Evolutionary conservation across 805 yeast genomes (phyloP).

Genomic region (Scheffersomyces ergatensis): DNA sequence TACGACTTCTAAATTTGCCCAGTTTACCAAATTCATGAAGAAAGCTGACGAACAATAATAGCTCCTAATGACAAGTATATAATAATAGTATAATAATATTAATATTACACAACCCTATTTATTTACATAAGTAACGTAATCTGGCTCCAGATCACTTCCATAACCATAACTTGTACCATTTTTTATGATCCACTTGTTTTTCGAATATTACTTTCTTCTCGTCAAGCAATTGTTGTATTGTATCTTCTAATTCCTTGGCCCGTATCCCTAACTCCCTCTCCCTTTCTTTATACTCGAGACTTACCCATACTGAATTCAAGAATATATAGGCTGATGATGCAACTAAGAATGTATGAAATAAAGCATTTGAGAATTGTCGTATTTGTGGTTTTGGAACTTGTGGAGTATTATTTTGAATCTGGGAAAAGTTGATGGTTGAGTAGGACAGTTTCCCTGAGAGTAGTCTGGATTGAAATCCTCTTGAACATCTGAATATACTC

Average conservation of each 20-base stretch:
- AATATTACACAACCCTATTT: slow-evolving; percentile 3
- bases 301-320: slow-evolving; percentile 31
- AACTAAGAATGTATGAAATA: slow-evolving; percentile 35
- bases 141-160: too few relatives aligned
- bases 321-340: slow-evolving; percentile 38
- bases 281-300: slow-evolving; percentile 26
- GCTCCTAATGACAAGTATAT: slow-evolving; percentile 1
- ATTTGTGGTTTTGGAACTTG: slow-evolving; percentile 23
- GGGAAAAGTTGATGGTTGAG: slow-evolving; percentile 2
- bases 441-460: too few relatives aligned
- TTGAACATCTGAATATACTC: too few relatives aligned
- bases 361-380: slow-evolving; percentile 35
- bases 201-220: slow-evolving; percentile 18
- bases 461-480: too few relatives aligned
- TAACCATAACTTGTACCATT: slow-evolving; percentile 11
- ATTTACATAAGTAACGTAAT: too few relatives aligned
- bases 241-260: slow-evolving; percentile 18
- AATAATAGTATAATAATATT: slow-evolving; percentile 3
- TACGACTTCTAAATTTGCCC: slow-evolving; percentile 30
- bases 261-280: slow-evolving; percentile 13
- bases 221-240: slow-evolving; percentile 28
- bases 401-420: neutral
- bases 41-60: slow-evolving; percentile 7
- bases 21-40: slow-evolving; percentile 25
- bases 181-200: slow-evolving; percentile 5